Evolutionary conservation across 805 yeast species (phyloP).

Genomic region (Sugiyamaella qingdaonensis): DNA sequence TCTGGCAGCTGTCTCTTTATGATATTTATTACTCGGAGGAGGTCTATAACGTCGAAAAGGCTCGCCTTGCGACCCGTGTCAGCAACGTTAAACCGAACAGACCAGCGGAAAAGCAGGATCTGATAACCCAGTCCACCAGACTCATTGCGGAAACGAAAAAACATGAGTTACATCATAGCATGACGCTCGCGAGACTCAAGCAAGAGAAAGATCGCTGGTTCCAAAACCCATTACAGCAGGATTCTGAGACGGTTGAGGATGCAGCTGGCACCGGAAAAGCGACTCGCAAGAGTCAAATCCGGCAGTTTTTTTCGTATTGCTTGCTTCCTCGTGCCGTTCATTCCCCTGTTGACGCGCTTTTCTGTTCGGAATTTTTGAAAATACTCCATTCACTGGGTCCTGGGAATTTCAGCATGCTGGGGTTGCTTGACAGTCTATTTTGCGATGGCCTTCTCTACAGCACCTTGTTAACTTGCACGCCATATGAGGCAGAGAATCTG

Average conservation of each 20-base stretch:
- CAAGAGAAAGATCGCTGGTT: constrained; percentile 31
- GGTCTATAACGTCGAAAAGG: constrained; percentile 43
- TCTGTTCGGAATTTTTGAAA: constrained; percentile 56
- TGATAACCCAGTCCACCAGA: constrained; percentile 8
- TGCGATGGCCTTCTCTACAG: constrained; percentile 46
- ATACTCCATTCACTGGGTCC: constrained; percentile 42
- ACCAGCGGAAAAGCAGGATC: constrained; percentile 38
- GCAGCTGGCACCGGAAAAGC: constrained; percentile 1
- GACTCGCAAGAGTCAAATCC: constrained; percentile 19
- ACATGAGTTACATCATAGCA: constrained; percentile 43
- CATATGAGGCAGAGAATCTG: constrained; percentile 74
- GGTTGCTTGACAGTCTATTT: constrained; percentile 46
- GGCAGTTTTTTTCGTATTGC: constrained; percentile 55
- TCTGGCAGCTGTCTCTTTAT: constrained; percentile 71
- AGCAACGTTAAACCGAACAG: constrained; percentile 21
- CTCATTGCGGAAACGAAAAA: constrained; percentile 36
- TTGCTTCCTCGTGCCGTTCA: constrained; percentile 71
- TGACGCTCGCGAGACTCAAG: constrained; percentile 30
- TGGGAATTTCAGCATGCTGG: constrained; percentile 38
- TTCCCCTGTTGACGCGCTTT: constrained; percentile 81
- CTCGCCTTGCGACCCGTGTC: constrained; percentile 49
- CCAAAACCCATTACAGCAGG: not conserved
- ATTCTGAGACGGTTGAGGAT: constrained; percentile 8
- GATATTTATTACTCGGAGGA: constrained; percentile 57
- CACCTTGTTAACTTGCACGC: constrained; percentile 64